Evolutionary conservation across 164 flowering plant species (phyloP).

Genomic region (Vitis cinerea): DNA sequence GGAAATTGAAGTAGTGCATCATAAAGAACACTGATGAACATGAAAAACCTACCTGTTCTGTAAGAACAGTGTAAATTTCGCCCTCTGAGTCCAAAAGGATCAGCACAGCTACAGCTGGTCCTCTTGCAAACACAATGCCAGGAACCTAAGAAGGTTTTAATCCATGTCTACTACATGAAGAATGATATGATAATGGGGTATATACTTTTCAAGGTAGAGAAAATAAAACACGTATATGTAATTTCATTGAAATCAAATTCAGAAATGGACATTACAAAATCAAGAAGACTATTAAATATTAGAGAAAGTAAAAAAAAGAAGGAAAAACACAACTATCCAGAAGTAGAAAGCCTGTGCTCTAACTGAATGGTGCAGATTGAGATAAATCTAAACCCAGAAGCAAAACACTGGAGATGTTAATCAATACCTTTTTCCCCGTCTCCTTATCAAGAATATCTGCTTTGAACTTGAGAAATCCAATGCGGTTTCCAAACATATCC

Average conservation of each 20-base stretch:
- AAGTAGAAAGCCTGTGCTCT: background rate
- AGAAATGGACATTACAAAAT: no score
- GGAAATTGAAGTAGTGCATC: background rate
- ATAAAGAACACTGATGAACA: background rate
- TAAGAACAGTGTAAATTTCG: conserved; percentile 81
- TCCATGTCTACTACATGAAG: background rate
- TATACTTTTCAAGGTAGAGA: background rate
- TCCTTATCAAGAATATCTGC: conserved; percentile 70
- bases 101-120: conserved; percentile 90
- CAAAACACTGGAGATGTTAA: conserved; percentile 6
- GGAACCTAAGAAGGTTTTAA: conserved; percentile 64
- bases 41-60: conserved; percentile 70
- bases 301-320: background rate
- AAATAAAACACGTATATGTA: no score
- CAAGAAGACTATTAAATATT: background rate
- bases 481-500: conserved; percentile 80
- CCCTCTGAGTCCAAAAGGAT: conserved; percentile 77
- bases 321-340: background rate
- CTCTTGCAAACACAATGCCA: conserved; percentile 94
- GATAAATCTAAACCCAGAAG: background rate
- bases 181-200: background rate
- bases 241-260: no score
- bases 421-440: conserved; percentile 73
- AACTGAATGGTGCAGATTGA: background rate
- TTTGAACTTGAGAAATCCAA: conserved; percentile 89